A percentile compares a stretch with the other conserved stretches of the same genome.
phyloP scores from a whole-genome alignment of 371 early-diverging fungal species.

The Nematocida sp. region DNA sequence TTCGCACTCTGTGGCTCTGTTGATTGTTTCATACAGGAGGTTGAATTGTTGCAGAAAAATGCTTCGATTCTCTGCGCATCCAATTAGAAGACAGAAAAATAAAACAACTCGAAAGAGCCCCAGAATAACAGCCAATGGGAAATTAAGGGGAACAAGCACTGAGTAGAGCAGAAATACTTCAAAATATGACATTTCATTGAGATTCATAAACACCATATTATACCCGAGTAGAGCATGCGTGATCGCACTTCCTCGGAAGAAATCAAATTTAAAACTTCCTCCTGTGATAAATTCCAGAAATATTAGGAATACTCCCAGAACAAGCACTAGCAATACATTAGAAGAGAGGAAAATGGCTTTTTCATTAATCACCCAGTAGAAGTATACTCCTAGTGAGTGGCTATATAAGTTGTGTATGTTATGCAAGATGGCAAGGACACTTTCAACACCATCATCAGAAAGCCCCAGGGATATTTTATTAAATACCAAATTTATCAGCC shows the following conservation, averaged over 20 bases:
- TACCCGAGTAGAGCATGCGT: no score
- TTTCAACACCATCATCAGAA: constrained; percentile 3
- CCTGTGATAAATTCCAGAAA: constrained; percentile 13
- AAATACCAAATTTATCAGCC: not conserved
- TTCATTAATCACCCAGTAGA: constrained; percentile 52
- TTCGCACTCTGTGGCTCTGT: not conserved
- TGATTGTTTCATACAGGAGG: constrained; percentile 22
- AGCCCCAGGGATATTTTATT: constrained; percentile 1
- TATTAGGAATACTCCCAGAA: constrained; percentile 6
- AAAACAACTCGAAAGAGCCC: not conserved
- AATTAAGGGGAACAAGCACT: constrained; percentile 24
- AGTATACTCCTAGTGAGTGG: constrained; percentile 56
- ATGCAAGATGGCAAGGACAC: constrained; percentile 30
- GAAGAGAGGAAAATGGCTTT: constrained; percentile 53
- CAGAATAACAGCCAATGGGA: constrained; percentile 36
- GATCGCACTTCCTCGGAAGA: not conserved
- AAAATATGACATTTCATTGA: not conserved
- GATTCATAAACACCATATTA: not conserved
- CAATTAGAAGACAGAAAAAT: constrained; percentile 4
- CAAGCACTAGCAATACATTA: constrained; percentile 25
- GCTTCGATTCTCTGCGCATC: not conserved
- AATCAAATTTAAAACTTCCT: constrained; percentile 1
- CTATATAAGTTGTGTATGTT: constrained; percentile 54
- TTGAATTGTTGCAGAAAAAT: not conserved
- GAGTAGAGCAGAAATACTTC: constrained; percentile 36